Evolutionary conservation across 2,329 filamentous ascomycete species (phyloP).

Genomic region (Beauveria sp.): DNA sequence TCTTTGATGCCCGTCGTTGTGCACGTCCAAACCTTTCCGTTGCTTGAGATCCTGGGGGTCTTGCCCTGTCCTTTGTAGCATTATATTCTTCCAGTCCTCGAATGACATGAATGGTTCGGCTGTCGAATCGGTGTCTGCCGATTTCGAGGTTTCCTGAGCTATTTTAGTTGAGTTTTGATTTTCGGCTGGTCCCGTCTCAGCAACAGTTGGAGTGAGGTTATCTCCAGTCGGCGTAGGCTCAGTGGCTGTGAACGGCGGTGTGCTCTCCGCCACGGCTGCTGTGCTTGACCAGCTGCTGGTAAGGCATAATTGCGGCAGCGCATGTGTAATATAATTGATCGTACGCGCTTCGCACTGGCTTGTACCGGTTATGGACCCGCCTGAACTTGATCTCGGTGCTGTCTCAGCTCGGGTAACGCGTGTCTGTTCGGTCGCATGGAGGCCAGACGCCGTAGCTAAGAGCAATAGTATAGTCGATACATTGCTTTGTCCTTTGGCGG

Average conservation of each 20-base stretch:
- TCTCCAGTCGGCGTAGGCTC: slow-evolving; percentile 2
- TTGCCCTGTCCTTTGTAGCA: slow-evolving; percentile 78
- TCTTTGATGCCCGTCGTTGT: slow-evolving; percentile 38
- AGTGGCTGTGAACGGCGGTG: slow-evolving; percentile 11
- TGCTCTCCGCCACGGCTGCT: slow-evolving; percentile 16
- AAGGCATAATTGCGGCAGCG: slow-evolving; percentile 67
- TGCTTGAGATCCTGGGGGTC: slow-evolving; percentile 57
- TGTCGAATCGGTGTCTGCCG: slow-evolving; percentile 16
- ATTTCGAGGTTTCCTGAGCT: neutral
- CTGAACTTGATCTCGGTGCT: slow-evolving; percentile 1
- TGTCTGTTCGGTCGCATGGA: slow-evolving; percentile 4
- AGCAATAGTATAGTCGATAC: neutral
- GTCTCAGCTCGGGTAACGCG: neutral
- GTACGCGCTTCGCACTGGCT: slow-evolving; percentile 49
- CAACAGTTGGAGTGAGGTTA: neutral
- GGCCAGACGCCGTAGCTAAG: neutral
- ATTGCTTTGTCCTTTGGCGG: neutral
- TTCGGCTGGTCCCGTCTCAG: neutral
- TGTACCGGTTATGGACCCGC: neutral
- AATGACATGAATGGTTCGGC: slow-evolving; percentile 75
- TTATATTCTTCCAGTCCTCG: slow-evolving; percentile 96
- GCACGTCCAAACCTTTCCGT: slow-evolving; percentile 46
- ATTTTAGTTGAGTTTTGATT: neutral
- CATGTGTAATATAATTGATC: slow-evolving; percentile 77
- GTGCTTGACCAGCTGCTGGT: slow-evolving; percentile 49